Conservation (phyloP, 148 eudicot species). For the Suaeda aralocaspica region DNA sequence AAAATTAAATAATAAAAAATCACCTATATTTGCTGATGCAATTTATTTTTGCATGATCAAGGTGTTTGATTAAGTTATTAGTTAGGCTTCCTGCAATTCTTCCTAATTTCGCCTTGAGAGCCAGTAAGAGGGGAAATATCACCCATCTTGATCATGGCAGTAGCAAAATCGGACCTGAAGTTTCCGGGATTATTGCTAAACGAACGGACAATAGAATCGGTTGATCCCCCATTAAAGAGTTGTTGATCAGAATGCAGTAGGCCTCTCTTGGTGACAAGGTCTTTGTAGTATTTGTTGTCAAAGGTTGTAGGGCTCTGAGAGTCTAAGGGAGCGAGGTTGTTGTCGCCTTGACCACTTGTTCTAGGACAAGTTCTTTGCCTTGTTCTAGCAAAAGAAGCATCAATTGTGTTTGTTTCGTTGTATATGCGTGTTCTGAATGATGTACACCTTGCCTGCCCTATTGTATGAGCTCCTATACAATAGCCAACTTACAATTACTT, state of each 20-base stretch:
- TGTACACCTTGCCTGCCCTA: slow-evolving; percentile 57
- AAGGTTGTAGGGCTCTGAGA: slow-evolving; percentile 23
- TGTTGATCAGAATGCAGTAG: slow-evolving; percentile 37
- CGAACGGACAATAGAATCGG: slow-evolving; percentile 14
- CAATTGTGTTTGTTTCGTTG: slow-evolving; percentile 41
- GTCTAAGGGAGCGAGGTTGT: slow-evolving; percentile 30
- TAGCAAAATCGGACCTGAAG: slow-evolving; percentile 42
- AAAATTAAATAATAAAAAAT: too few relatives aligned
- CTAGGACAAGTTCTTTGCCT: slow-evolving; percentile 43
- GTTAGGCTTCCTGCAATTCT: slow-evolving; percentile 50
- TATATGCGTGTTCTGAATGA: slow-evolving; percentile 48
- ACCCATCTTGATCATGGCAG: slow-evolving; percentile 57
- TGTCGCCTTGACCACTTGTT: slow-evolving; percentile 35
- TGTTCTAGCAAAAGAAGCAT: slow-evolving; percentile 33
- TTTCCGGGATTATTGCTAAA: slow-evolving; percentile 24
- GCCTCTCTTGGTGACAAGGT: slow-evolving; percentile 29
- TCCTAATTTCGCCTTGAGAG: slow-evolving; percentile 52
- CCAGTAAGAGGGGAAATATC: slow-evolving; percentile 54
- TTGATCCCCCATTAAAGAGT: slow-evolving; percentile 18
- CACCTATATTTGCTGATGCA: too few relatives aligned
- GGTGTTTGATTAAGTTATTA: slow-evolving; percentile 12
- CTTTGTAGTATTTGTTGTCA: slow-evolving; percentile 33
- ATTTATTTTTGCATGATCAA: not conserved
- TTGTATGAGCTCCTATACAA: slow-evolving; percentile 57
- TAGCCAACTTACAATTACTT: too few relatives aligned